Base-by-base conservation (phyloP, 371 early-diverging fungal species). In the Haplosporangium sp. region DNA sequence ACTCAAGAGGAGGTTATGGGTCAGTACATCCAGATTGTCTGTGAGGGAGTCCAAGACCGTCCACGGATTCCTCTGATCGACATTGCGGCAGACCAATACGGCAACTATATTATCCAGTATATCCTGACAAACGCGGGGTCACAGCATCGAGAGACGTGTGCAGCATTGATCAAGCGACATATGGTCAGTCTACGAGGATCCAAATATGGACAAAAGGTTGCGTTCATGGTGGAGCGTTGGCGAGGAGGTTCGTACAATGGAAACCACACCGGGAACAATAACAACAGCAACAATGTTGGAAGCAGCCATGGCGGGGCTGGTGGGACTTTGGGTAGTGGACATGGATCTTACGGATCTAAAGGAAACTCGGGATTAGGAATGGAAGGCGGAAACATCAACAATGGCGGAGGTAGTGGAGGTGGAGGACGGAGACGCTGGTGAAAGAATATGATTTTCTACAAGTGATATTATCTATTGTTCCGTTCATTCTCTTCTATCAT, bases 191-290 rank as follows among this genome's bases (percentile, higher is more conserved):
- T 92, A n/a, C 84, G 91, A 53, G 90, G 91, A 45, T 89, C 90
- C 20, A 93, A 93, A 69, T 92, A 92, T 67, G 93, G 93, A 8
- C 93, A 93, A 75, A 88, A 92, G 37, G 93, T 93, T 16, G 93
- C 93, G 36, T 88, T 90, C 52, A 82, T 93, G 62, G 90, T 91
- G n/a, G 93, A 93, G 55, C 36, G 79, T 9, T 72, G 79, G 79
- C 40, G 79, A 16, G 79, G 72, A 16, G 50, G 63, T 7, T 67
- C 62, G 6, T 68, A 64, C 59, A 55, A 67, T 0, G 61, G 61
- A n/a, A 73, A 59, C 23, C 36, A 55, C 41, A 55, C 46, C 46
- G 53, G 51, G 3, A 48, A 38, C 18, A 52, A 18, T 41, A 23
- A 21, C n/a, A 20, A 20, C 12, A 21, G 50, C n/a, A 45, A 60